Evolutionary conservation across 2,329 filamentous ascomycete species (phyloP), one percentile per base, ranked within the genome.

Genomic region (Ampelomyces quisqualis): DNA sequence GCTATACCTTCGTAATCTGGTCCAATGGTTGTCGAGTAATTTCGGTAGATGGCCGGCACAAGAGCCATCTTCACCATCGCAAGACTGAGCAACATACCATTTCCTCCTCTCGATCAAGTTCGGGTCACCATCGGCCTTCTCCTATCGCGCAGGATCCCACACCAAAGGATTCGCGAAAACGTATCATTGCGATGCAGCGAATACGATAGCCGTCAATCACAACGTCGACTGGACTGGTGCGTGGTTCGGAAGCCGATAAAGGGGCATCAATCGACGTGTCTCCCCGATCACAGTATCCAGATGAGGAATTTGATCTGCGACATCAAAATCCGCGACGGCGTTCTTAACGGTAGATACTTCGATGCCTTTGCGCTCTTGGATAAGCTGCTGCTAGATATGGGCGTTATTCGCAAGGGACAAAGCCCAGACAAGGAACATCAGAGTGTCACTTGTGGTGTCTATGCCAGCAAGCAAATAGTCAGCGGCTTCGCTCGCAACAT

Each of bases 401-500:
- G 51, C 37, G 34, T 77, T 21, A 70, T 62, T 0, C 70, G 71
- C 43, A 76, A 78, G 40, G 3, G 45, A 49, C 6, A 49, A 23
- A 19, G 31, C 39, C 43, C 49, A 52, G 4, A 47, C 29, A 2
- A 52, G 20, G 19, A 49, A 52, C 70, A 77, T 77, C 2, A 77
- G 44, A 0, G 75, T 75, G 34, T 79, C 75, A 17, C 73, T 73
- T 0, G 75, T 78, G 0, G 77, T 79, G 41, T 79, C 74, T 7
- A 78, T 76, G 3, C 38, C 77, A 0, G 76, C 77, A 0, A 76
- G 63, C 9, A 79, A 67, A 43, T 80, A 77, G 38, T 80, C 77
- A 1, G 76, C 76, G 9, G 68, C 71, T 55, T 80, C 77, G 0
- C 75, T 76, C 0, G 77, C 77, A 26, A 77, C 73, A 14, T 77